A percentile compares a stretch with the other conserved stretches of the same genome.
phyloP scores from a whole-genome alignment of 176 grass and related monocot genomes.

The Zea luxurians region DNA sequence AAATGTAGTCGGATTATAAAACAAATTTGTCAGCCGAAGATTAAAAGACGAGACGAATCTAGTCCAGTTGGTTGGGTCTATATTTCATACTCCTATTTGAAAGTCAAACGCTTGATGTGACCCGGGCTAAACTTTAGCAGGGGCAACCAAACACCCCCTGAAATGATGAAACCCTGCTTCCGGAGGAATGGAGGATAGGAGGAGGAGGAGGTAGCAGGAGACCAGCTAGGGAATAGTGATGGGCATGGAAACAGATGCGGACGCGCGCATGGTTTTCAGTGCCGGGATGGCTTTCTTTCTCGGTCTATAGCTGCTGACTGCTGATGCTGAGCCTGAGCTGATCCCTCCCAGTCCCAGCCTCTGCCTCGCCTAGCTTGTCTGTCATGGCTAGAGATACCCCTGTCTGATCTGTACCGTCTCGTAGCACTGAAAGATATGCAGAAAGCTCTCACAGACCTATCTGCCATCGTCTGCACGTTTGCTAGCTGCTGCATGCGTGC shows the following conservation, averaged over 20 bases:
- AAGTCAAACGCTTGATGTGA: too few relatives aligned
- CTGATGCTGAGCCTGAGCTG: not conserved
- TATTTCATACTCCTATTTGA: too few relatives aligned
- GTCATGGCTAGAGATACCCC: conserved; percentile 34
- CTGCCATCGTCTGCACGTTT: conserved; percentile 23
- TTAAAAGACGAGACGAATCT: too few relatives aligned
- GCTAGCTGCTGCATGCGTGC: not conserved
- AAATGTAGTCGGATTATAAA: too few relatives aligned
- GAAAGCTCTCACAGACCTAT: conserved; percentile 15
- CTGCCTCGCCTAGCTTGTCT: conserved; percentile 38
- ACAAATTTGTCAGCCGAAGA: too few relatives aligned
- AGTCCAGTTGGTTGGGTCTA: too few relatives aligned
- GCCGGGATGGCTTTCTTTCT: conserved; percentile 32
- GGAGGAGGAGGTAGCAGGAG: not conserved
- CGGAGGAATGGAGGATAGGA: not conserved
- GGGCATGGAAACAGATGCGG: conserved; percentile 48
- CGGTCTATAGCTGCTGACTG: not conserved
- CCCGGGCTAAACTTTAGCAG: too few relatives aligned
- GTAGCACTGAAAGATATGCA: conserved; percentile 60
- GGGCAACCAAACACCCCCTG: too few relatives aligned
- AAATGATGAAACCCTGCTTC: conserved; percentile 45
- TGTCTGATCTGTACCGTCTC: conserved; percentile 34
- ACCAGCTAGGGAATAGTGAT: conserved; percentile 12
- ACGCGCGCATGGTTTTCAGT: conserved; percentile 60
- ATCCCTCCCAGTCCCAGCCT: not conserved